Evolutionary conservation across 1,139 yeast genomes (phyloP).

Genomic region (Blastobotrys aristatus): DNA sequence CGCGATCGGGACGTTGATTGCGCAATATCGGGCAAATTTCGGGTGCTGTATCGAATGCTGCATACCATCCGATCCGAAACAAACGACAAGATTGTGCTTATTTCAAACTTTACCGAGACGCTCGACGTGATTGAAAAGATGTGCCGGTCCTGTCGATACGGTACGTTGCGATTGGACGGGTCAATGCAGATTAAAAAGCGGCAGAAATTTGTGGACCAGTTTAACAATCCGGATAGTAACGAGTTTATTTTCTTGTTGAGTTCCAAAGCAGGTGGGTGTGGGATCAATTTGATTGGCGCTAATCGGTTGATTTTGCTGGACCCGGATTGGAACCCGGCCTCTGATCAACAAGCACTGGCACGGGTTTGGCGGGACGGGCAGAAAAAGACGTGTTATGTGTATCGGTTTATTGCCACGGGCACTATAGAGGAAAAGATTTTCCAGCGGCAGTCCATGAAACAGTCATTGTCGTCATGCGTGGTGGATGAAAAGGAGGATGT

Average conservation of each 20-base stretch:
- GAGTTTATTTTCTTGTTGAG: slow-evolving; percentile 86
- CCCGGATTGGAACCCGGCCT: slow-evolving; percentile 99
- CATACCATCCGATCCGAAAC: slow-evolving; percentile 72
- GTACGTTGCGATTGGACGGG: slow-evolving; percentile 84
- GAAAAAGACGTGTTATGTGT: slow-evolving; percentile 92
- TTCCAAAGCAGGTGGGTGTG: slow-evolving; percentile 99
- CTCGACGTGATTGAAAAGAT: slow-evolving; percentile 81
- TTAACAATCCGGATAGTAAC: slow-evolving; percentile 83
- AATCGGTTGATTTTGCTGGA: slow-evolving; percentile 82
- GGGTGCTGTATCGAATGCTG: slow-evolving; percentile 63
- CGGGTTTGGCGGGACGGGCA: slow-evolving; percentile 99
- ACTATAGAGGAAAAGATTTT: slow-evolving; percentile 94
- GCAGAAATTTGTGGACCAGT: slow-evolving; percentile 84
- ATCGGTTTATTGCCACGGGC: slow-evolving; percentile 89
- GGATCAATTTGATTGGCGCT: slow-evolving; percentile 94
- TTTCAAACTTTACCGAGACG: slow-evolving; percentile 92
- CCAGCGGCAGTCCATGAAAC: slow-evolving; percentile 95
- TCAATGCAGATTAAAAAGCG: slow-evolving; percentile 88
- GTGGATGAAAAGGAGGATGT: slow-evolving; percentile 97
- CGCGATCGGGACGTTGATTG: slow-evolving; percentile 61
- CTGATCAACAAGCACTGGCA: slow-evolving; percentile 97
- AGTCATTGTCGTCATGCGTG: slow-evolving; percentile 89
- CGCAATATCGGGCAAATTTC: slow-evolving; percentile 53
- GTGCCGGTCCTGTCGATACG: slow-evolving; percentile 73
- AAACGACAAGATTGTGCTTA: slow-evolving; percentile 87